Conservation (phyloP, 2,329 filamentous ascomycete species). For the Colletotrichum lupini region DNA sequence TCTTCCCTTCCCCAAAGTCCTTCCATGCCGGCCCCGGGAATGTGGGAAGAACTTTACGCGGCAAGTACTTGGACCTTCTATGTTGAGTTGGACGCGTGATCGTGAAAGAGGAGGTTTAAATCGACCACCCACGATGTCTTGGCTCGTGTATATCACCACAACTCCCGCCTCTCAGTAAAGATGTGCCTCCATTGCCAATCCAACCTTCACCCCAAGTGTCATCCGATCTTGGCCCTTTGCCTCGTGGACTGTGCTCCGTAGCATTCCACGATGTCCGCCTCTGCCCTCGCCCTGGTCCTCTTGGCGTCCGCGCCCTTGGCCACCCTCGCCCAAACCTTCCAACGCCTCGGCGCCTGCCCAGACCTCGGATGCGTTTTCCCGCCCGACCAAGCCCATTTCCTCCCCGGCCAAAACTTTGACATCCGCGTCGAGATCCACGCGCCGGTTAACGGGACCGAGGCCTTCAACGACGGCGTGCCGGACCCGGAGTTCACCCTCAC, state of each 20-base stretch:
- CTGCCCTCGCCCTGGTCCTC: constrained; percentile 47
- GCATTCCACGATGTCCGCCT: constrained; percentile 46
- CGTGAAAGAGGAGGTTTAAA: not conserved
- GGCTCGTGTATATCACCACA: not conserved
- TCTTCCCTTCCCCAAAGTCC: not conserved
- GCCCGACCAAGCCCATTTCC: constrained; percentile 79
- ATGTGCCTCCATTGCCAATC: not conserved
- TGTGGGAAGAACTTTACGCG: constrained; percentile 1
- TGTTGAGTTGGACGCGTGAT: constrained; percentile 18
- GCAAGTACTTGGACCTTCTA: constrained; percentile 19
- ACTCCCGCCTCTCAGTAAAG: too few species aligned
- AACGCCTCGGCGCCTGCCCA: constrained; percentile 69
- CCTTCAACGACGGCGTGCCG: constrained; percentile 72
- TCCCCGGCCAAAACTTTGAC: constrained; percentile 86
- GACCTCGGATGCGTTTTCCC: constrained; percentile 70
- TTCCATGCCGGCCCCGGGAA: not conserved
- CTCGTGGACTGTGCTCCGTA: not conserved
- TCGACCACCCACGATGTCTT: not conserved
- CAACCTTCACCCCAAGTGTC: not conserved
- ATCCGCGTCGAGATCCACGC: constrained; percentile 86
- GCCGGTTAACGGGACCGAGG: constrained; percentile 83
- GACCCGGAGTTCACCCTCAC: constrained; percentile 82
- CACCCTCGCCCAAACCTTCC: constrained; percentile 65
- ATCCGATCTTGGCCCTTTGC: not conserved
- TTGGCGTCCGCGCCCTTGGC: constrained; percentile 50